phyloP scores from a whole-genome alignment of 805 yeast genomes.

The Blastobotrys chiropterorum region DNA sequence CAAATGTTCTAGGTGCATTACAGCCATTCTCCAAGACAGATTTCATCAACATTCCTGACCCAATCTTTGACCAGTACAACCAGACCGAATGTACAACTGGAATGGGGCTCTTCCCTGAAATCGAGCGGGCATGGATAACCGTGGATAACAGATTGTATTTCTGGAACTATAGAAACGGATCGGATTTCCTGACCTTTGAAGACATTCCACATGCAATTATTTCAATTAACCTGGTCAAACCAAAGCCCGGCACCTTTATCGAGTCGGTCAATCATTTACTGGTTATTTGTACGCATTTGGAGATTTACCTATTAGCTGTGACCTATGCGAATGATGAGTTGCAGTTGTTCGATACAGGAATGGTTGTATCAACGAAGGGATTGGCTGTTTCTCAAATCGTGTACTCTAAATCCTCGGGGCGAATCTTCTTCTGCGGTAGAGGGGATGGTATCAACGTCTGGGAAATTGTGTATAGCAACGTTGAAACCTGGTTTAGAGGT shows the following conservation, averaged over 20 bases:
- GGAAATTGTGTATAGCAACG: constrained; percentile 78
- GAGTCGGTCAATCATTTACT: constrained; percentile 67
- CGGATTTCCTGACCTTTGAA: constrained; percentile 74
- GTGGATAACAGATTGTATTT: constrained; percentile 74
- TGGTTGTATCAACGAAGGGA: constrained; percentile 76
- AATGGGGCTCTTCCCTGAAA: constrained; percentile 78
- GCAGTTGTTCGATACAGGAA: constrained; percentile 74
- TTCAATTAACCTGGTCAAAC: constrained; percentile 70
- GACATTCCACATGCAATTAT: constrained; percentile 73
- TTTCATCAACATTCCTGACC: constrained; percentile 72
- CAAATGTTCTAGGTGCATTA: constrained; percentile 21
- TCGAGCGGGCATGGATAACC: constrained; percentile 79
- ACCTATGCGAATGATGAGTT: constrained; percentile 44
- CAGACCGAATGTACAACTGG: constrained; percentile 56
- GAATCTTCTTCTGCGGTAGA: constrained; percentile 78
- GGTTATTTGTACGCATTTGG: constrained; percentile 72
- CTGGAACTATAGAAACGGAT: constrained; percentile 68
- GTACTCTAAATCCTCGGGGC: constrained; percentile 57
- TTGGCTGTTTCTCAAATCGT: constrained; percentile 60
- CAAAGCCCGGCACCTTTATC: constrained; percentile 75
- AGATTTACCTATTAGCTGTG: constrained; percentile 70
- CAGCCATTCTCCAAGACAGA: constrained; percentile 71
- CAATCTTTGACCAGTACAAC: constrained; percentile 65
- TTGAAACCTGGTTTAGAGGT: constrained; percentile 81
- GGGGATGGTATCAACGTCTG: constrained; percentile 73